Base-by-base conservation (phyloP, 257 asterid species). In the Schizonepeta tenuifolia region DNA sequence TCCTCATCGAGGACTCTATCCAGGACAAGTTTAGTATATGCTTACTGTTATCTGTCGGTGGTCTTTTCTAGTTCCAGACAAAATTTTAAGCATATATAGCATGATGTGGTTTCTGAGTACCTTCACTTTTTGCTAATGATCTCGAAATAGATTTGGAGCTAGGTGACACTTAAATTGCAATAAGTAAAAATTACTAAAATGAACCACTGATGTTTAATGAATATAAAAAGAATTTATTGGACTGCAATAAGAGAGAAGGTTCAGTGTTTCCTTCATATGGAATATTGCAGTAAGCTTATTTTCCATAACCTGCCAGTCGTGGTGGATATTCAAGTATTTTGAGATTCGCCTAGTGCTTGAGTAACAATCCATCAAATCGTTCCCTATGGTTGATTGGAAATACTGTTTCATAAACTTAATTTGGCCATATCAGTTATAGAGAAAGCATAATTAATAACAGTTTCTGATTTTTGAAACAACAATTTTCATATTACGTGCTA, bases 41-140 rank as follows among this genome's bases (percentile, higher is more conserved):
- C 35, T 38, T 63, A 12, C 13, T 43, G 17, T 65, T 20, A 51
- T 51, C 40, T 65, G 41, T 41, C 31, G 4, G 17, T 40, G 12
- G 41, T 63, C 35, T 63, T 57, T 70, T 24, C 67, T 26, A 24
- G 21, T 26, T 57, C 54, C n/a, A 18, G 38, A 20, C 69, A 11
- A 2, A 13, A 14, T 24, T 44, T 22, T 17, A 65, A 65, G 56
- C 56, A 43, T 9, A 13, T 65, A 41, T 28, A 43, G 31, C 22
- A n/a, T 61, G 49, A n/a, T 12, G 22, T 22, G 14, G 22, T 22
- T 46, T 65, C 54, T 43, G 14, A 36, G 14, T 44, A 43, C 24
- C 2, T 44, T 44, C 15, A n/a, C 21, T 24, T 13, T 10, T 22
- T 66, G 28, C n/a, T 26, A 50, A 36, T 62, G 36, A 43, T 22